Percentiles rank a stretch among this genome's conserved stretches.
Conservation (phyloP, 345 rosid genomes). For the Streptanthus diversifolius region DNA sequence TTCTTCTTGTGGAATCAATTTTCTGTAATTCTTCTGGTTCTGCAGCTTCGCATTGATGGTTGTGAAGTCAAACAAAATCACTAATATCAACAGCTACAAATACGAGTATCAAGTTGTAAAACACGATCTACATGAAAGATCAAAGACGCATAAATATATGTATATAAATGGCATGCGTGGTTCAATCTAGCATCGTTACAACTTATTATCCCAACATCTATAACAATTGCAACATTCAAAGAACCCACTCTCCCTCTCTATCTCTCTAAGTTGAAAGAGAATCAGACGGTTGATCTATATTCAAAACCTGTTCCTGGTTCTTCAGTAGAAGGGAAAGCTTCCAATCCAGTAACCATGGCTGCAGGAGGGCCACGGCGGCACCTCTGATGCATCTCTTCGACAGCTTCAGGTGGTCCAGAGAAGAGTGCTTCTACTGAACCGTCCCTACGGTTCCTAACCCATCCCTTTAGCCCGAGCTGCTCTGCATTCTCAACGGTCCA, state of each 20-base stretch:
- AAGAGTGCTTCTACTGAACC: conserved; percentile 89
- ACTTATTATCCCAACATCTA: background rate
- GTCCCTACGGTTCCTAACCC: conserved; percentile 89
- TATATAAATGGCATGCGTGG: background rate
- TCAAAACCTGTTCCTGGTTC: conserved; percentile 65
- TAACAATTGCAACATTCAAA: background rate
- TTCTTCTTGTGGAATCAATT: background rate
- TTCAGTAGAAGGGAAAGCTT: conserved; percentile 66
- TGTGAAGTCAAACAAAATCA: background rate
- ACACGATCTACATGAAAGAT: background rate
- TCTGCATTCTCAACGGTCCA: conserved; percentile 80
- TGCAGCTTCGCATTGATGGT: background rate
- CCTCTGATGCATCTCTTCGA: conserved; percentile 82
- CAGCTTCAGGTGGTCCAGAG: conserved; percentile 55
- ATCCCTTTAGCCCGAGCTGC: conserved; percentile 73
- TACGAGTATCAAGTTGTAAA: background rate
- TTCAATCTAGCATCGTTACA: background rate
- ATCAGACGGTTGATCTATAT: conserved; percentile 56
- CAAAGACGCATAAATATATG: background rate
- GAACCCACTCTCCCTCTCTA: background rate
- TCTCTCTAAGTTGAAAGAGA: background rate
- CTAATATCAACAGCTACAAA: background rate
- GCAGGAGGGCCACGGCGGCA: conserved; percentile 78
- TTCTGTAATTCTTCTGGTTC: background rate
- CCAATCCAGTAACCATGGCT: conserved; percentile 68